Base-by-base conservation (phyloP, 1,139 yeast species). In the Candida buenavistaensis region DNA sequence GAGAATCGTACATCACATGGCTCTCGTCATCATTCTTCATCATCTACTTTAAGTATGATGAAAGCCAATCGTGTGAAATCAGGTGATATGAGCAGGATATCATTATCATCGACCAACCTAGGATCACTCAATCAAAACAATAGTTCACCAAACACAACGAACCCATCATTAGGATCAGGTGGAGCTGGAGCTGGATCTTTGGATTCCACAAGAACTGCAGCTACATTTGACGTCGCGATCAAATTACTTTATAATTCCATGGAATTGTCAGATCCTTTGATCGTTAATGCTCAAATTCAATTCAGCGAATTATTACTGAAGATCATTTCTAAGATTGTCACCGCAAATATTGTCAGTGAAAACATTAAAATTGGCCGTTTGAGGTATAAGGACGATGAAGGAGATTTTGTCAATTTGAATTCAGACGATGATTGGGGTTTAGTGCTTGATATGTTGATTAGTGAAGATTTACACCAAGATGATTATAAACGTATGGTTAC, bases 381-480 rank as follows among this genome's bases (percentile, higher is more conserved):
- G 43, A 83, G 83, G 57, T 92, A 89, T 54, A 82, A 81, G 55
- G 98, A 92, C 60, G 98, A 92, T 59, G 98, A 92, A 56, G 97
- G 95, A 13, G 98, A 92, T 57, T 84, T 80, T 57, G 95, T 92
- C 32, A 81, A 86, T 35, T 79, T 92, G 64, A 88, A 82, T 50
- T 79, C 90, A 27, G 86, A 84, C 45, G 97, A 90, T 38, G 76
- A 92, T 56, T 77, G 82, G 82, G 51, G 52, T 17, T 65, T 77
- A 43, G 81, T 80, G 3, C 60, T 72, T 36, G 80, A 75, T 42
- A 72, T 73, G 75, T 55, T 75, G 25, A 72, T 68, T 17, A 79
- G 75, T 37, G 47, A 65, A 26, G 46, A 43, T 23, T 29, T 24
- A 6, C 23, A 29, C 26, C 50, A 45, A 17, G 43, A 30, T 11